Base-by-base conservation (phyloP, 148 eudicot species). In the Mesembryanthemum crystallinum region DNA sequence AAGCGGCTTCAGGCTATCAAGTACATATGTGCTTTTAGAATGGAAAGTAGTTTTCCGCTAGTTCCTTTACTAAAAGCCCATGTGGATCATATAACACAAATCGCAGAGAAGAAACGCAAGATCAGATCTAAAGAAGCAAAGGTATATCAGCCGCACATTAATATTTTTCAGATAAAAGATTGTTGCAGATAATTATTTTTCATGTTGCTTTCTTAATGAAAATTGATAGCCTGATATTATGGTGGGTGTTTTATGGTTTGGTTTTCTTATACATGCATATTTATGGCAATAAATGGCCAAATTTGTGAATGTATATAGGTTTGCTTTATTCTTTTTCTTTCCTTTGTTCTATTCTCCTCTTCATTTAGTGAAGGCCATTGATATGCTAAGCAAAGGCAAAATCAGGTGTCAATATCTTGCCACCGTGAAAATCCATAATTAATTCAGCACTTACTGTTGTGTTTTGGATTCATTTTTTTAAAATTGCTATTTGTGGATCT, bases 1-100 rank as follows among this genome's bases (percentile, higher is more conserved):
- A 37, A 73, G 45, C 24, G 37, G 49, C 77, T 81, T 65, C 5
- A 6, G 60, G 80, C 83, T 13, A 61, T 76, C 24, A 81, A 73
- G 37, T 66, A 45, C 49, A 81, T 81, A 55, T 81, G 80, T 39
- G 71, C 28, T 25, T 77, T 81, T 67, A 72, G 67, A 58, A 51
- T 66, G 73, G 70, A 76, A 72, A 6, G 1, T 27, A 54, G 15
- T 63, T 76, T 76, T 25, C 74, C 80, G 18, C 77, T 65, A 0
- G 73, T 59, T 49, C 80, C 80, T 59, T 43, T 81, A 21, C 65
- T 81, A n/a, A 18, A 72, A 76, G 45, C 51, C 17, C 73, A 76
- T 49, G 24, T 76, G 83, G 65, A 72, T 29, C 15, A 14, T 51
- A 33, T 64, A 24, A 74, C 45, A 61, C 63, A 52, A 12, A 75